Base-by-base conservation (phyloP, 2,329 filamentous ascomycete species). In the Fusarium lyarnte region DNA sequence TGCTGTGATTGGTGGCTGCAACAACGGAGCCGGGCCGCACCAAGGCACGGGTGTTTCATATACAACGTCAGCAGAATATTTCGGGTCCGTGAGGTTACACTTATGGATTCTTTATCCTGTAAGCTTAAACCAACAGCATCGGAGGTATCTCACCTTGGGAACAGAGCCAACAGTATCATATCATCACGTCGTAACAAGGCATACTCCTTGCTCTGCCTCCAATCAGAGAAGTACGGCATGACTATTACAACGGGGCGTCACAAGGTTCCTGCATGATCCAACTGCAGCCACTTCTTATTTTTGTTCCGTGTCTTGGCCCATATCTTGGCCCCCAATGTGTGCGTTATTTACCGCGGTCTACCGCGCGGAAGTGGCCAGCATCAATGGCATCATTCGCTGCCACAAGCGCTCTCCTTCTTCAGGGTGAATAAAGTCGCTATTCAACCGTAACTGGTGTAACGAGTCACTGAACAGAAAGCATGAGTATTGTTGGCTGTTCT, bases 121-220 rank as follows among this genome's bases (percentile, higher is more conserved):
- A 57, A 31, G 59, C 54, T 57, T 31, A 43, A 63, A 51, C 53
- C 53, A 63, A 49, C 60, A 58, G 38, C 53, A 39, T 43, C 36
- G 53, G 36, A 35, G 4, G 25, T 57, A 12, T 51, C n/a, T 19
- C 21, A 5, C 31, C 29, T 51, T 33, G n/a, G 31, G n/a, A 36
- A 21, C 25, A 51, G 17, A 51, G 47, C 31, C 47, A 51, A 36
- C 31, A 36, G 23, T 12, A 16, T 36, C 47, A 36, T 25, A 16
- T 35, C n/a, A 51, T 51, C n/a, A 51, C 16, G 47, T 21, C 23
- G 47, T 52, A 36, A 21, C 39, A 33, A 41, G 35, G 47, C 47
- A 29, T 31, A 51, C 21, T 58, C 25, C 23, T 31, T 19, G 14
- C 43, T 16, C 23, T 11, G 6, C 42, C n/a, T 23, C 33, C 35